phyloP scores from a whole-genome alignment of 2,329 filamentous ascomycete genomes.

The Grosmannia serpens region DNA sequence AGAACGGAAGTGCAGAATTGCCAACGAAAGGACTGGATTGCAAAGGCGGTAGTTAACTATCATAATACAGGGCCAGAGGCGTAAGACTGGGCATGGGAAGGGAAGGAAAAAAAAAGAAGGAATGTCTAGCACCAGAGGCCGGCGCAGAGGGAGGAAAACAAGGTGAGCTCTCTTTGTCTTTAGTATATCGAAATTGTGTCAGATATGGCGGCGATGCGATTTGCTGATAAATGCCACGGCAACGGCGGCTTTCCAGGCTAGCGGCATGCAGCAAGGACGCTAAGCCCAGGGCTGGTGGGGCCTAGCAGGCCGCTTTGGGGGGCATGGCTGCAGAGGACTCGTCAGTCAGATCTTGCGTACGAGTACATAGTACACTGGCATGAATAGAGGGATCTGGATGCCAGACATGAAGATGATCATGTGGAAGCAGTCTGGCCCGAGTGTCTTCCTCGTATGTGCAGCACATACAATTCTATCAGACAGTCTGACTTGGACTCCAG shows the following conservation, averaged over 20 bases:
- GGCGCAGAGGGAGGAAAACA: not conserved
- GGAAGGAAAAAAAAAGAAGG: not conserved
- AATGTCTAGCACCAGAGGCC: not conserved
- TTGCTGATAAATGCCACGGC: constrained; percentile 15
- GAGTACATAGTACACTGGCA: too few relatives aligned
- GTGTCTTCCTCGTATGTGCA: too few relatives aligned
- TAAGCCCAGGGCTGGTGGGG: not conserved
- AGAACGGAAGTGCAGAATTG: not conserved
- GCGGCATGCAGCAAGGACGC: not conserved
- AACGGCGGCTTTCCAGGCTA: constrained; percentile 7
- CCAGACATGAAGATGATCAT: not conserved
- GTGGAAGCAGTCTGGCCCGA: too few relatives aligned
- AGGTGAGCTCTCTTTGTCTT: not conserved
- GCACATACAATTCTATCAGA: too few relatives aligned
- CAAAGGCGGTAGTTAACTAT: not conserved
- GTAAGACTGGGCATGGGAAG: not conserved
- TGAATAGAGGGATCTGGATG: not conserved
- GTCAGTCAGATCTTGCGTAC: too few relatives aligned
- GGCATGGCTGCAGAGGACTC: not conserved
- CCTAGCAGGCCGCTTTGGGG: not conserved
- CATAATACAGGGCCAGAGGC: not conserved
- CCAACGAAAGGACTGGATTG: not conserved
- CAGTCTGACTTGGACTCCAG: too few relatives aligned
- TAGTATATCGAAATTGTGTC: not conserved
- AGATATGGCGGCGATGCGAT: not conserved